Percentiles rank a stretch among this genome's conserved stretches.
Conservation (phyloP, 495 filamentous ascomycete genomes). For the Cercophora newfieldiana region DNA sequence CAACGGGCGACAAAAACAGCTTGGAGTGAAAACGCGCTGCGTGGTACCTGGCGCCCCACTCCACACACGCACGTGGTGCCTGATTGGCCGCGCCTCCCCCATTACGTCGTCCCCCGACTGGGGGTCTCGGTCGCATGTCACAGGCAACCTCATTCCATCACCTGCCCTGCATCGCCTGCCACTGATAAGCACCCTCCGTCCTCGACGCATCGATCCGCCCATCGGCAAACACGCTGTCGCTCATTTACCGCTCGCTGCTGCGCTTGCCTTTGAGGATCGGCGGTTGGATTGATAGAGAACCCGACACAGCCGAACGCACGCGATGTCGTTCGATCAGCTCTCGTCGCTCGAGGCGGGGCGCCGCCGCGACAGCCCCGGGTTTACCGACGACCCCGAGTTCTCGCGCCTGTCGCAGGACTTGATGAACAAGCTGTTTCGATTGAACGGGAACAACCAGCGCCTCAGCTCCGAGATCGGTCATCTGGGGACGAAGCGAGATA, state of each 20-base stretch:
- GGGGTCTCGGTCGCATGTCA: background rate
- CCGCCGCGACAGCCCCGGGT: slow-evolving; percentile 53
- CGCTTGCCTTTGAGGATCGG: background rate
- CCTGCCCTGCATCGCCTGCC: background rate
- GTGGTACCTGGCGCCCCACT: slow-evolving; percentile 8
- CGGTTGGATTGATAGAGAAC: background rate
- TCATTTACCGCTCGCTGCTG: background rate
- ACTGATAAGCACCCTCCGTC: background rate
- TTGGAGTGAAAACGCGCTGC: background rate
- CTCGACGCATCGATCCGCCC: background rate
- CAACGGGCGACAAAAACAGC: slow-evolving; percentile 14
- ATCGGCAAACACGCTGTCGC: background rate
- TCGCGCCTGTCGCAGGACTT: slow-evolving; percentile 74
- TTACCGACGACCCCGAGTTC: slow-evolving; percentile 94
- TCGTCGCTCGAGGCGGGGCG: slow-evolving; percentile 73
- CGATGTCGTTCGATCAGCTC: slow-evolving; percentile 90
- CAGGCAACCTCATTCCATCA: slow-evolving; percentile 10
- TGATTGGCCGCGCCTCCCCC: slow-evolving; percentile 1
- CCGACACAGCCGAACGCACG: background rate
- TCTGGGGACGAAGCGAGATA: slow-evolving; percentile 87
- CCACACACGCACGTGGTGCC: background rate
- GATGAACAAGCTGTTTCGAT: slow-evolving; percentile 78
- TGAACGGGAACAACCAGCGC: slow-evolving; percentile 82
- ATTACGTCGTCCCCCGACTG: slow-evolving; percentile 10
- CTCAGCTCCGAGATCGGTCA: slow-evolving; percentile 78